phyloP scores from a whole-genome alignment of 1,139 yeast species.

The Suhomyces maxii region DNA sequence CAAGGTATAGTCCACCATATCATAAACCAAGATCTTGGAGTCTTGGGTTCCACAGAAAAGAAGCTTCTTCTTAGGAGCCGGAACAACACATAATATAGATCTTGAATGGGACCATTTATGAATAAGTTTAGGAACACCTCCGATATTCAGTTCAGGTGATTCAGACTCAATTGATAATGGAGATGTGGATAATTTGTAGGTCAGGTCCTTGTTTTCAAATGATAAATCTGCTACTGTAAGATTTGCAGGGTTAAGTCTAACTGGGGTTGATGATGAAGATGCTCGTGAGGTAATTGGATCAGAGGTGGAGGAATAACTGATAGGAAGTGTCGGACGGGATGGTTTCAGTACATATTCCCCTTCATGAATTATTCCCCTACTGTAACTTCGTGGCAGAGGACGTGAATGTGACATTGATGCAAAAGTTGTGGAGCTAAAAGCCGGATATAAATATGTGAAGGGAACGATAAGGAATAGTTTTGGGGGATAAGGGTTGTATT shows the following conservation, averaged over 20 bases:
- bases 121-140: slow-evolving; percentile 22
- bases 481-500: too few species aligned
- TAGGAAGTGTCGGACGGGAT: slow-evolving; percentile 29
- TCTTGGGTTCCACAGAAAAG: slow-evolving; percentile 93
- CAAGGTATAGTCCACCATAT: slow-evolving; percentile 61
- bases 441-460: not conserved
- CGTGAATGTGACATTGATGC: not conserved
- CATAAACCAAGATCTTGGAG: slow-evolving; percentile 74
- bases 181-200: slow-evolving; percentile 2
- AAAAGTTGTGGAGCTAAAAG: not conserved
- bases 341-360: slow-evolving; percentile 33
- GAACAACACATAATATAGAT: slow-evolving; percentile 76
- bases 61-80: slow-evolving; percentile 57
- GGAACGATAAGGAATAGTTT: not conserved
- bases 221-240: slow-evolving; percentile 10
- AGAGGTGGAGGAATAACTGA: slow-evolving; percentile 21
- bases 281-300: slow-evolving; percentile 16
- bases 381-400: slow-evolving; percentile 4
- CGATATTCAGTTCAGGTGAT: not conserved
- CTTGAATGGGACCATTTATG: slow-evolving; percentile 78
- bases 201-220: not conserved
- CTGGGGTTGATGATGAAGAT: slow-evolving; percentile 17
- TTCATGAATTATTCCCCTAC: slow-evolving; percentile 29
- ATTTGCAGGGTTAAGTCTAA: slow-evolving; percentile 23
- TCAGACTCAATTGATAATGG: slow-evolving; percentile 4